Percentiles rank a stretch among this genome's conserved stretches.
Evolutionary conservation across 305 asterid genomes (phyloP).

Genomic region (Solanum hybrid): DNA sequence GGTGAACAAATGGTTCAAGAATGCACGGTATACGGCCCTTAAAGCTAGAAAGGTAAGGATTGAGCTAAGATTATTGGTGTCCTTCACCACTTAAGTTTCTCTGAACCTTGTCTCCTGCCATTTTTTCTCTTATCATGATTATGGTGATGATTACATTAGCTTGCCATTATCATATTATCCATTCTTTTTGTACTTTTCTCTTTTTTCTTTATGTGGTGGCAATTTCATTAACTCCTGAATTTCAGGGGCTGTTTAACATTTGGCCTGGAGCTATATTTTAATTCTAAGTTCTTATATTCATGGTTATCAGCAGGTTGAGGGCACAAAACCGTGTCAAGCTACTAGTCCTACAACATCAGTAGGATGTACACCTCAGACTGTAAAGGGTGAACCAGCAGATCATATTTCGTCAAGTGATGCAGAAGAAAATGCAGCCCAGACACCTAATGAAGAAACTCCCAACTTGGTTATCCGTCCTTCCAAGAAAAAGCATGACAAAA

Average conservation of each 20-base stretch:
- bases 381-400: constrained; percentile 21
- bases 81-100: not conserved
- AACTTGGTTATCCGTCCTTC: constrained; percentile 22
- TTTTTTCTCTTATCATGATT: not conserved
- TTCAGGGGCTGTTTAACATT: not conserved
- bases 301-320: constrained; percentile 32
- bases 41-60: constrained; percentile 73
- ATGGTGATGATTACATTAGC: not conserved
- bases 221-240: not conserved
- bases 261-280: not conserved
- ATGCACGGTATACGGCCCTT: constrained; percentile 83
- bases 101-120: not conserved
- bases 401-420: constrained; percentile 20
- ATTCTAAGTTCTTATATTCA: constrained; percentile 7
- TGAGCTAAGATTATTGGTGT: not conserved
- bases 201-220: not conserved
- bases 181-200: not conserved
- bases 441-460: constrained; percentile 21
- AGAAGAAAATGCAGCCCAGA: constrained; percentile 10
- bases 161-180: not conserved
- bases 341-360: constrained; percentile 25
- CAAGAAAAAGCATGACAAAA: constrained; percentile 34
- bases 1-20: constrained; percentile 99
- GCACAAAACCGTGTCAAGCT: constrained; percentile 22
- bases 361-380: constrained; percentile 25